Conservation (phyloP, 306 rosid genomes). For the Datisca glomerata region DNA sequence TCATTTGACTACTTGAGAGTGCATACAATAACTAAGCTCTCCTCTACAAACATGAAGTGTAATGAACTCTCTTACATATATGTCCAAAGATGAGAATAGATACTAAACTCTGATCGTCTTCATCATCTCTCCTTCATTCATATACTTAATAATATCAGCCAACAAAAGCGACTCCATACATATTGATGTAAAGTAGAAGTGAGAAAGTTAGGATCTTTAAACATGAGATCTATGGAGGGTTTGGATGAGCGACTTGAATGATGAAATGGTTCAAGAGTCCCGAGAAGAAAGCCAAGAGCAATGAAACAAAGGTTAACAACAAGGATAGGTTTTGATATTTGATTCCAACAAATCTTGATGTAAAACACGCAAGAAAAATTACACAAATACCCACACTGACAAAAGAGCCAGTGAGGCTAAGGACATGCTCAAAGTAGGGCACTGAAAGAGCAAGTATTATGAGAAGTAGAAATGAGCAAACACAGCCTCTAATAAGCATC, state of each 20-base stretch:
- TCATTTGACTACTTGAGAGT: too few relatives aligned
- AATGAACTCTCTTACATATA: too few relatives aligned
- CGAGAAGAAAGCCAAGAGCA: conserved; percentile 37
- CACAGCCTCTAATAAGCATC: conserved; percentile 26
- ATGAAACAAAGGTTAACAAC: conserved; percentile 28
- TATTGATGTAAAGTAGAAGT: too few relatives aligned
- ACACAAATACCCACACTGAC: conserved; percentile 29
- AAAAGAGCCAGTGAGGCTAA: conserved; percentile 71
- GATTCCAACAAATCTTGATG: conserved; percentile 48
- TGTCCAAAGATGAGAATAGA: too few relatives aligned
- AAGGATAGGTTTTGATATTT: conserved; percentile 25
- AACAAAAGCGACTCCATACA: too few relatives aligned
- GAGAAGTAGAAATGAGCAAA: conserved; percentile 40
- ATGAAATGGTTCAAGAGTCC: conserved; percentile 39
- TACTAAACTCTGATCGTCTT: too few relatives aligned
- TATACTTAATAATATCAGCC: too few relatives aligned
- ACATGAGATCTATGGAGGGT: conserved; percentile 18
- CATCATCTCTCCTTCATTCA: too few relatives aligned
- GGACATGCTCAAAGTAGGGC: conserved; percentile 58
- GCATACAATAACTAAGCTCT: too few relatives aligned
- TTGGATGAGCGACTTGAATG: conserved; percentile 26
- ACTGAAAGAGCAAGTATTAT: conserved; percentile 32
- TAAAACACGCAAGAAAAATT: conserved; percentile 51
- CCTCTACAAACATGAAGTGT: too few relatives aligned
- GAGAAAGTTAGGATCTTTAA: too few relatives aligned